A percentile compares a stretch with the other conserved stretches of the same genome.
Conservation (phyloP, 345 rosid genomes). For the Triadica sebifera region DNA sequence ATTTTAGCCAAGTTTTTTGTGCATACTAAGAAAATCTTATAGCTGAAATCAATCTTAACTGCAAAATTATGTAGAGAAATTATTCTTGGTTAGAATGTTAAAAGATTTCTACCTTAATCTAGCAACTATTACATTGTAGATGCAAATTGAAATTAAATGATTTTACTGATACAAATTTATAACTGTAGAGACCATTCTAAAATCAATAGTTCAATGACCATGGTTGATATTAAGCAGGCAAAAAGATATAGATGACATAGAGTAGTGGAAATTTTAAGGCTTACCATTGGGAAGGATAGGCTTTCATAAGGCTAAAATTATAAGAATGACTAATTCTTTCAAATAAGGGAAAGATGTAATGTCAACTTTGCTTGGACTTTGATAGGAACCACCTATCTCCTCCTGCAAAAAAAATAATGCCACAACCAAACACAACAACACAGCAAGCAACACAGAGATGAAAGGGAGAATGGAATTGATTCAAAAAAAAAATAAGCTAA, state of each 20-base stretch:
- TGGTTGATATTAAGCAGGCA: neutral
- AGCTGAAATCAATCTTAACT: neutral
- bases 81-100: neutral
- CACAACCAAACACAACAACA: no score
- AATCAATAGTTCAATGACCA: neutral
- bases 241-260: neutral
- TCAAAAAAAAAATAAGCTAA: no score
- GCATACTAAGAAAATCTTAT: neutral
- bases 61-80: neutral
- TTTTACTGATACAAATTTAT: neutral
- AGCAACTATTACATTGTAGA: neutral
- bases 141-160: neutral
- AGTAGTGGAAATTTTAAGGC: neutral
- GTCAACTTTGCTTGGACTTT: neutral
- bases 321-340: no score
- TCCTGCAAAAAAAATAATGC: no score
- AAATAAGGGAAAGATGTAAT: neutral
- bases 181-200: neutral
- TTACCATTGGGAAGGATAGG: neutral
- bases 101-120: neutral
- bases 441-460: no score
- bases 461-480: no score
- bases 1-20: neutral
- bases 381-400: no score
- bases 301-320: no score